Conservation (phyloP, 768 basidiomycete species). For the Mycena latifolia region DNA sequence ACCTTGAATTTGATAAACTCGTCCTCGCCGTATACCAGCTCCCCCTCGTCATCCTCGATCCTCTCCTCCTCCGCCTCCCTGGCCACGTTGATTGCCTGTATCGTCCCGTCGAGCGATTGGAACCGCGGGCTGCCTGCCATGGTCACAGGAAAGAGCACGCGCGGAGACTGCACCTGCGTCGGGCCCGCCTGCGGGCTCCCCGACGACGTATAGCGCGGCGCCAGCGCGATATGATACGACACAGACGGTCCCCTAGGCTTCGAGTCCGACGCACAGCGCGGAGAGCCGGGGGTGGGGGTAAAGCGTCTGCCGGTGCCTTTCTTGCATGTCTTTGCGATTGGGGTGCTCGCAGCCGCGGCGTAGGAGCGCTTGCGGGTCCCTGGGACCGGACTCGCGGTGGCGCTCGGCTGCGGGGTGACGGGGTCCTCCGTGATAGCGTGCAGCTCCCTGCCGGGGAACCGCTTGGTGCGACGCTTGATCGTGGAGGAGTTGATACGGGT, state of each 20-base stretch:
- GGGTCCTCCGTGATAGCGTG: slow-evolving; percentile 12
- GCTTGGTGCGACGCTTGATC: slow-evolving; percentile 20
- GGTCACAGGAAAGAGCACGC: slow-evolving; percentile 18
- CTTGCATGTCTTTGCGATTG: slow-evolving; percentile 3
- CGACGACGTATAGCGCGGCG: slow-evolving; percentile 24
- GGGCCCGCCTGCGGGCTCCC: slow-evolving; percentile 27
- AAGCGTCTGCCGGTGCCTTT: slow-evolving; percentile 11
- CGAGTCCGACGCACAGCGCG: slow-evolving; percentile 25
- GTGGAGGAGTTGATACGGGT: slow-evolving; percentile 21
- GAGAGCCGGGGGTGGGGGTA: slow-evolving; percentile 17
- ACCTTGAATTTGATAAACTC: slow-evolving; percentile 13
- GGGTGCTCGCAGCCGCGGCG: slow-evolving; percentile 1
- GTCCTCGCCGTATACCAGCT: slow-evolving; percentile 1
- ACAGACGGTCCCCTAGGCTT: neutral
- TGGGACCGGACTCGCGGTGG: neutral
- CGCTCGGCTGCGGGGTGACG: neutral
- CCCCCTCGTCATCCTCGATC: neutral
- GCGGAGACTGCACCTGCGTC: slow-evolving; percentile 30
- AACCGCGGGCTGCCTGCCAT: slow-evolving; percentile 31
- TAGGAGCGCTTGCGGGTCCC: slow-evolving; percentile 14
- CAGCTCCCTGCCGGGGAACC: slow-evolving; percentile 15
- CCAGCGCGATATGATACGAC: slow-evolving; percentile 9
- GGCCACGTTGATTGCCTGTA: slow-evolving; percentile 6
- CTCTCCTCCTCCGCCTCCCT: neutral
- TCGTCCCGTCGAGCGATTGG: slow-evolving; percentile 32